Evolutionary conservation across 2,329 filamentous ascomycete genomes (phyloP), one percentile per base, ranked within the genome.

Genomic region (Aspergillus luchuensis): DNA sequence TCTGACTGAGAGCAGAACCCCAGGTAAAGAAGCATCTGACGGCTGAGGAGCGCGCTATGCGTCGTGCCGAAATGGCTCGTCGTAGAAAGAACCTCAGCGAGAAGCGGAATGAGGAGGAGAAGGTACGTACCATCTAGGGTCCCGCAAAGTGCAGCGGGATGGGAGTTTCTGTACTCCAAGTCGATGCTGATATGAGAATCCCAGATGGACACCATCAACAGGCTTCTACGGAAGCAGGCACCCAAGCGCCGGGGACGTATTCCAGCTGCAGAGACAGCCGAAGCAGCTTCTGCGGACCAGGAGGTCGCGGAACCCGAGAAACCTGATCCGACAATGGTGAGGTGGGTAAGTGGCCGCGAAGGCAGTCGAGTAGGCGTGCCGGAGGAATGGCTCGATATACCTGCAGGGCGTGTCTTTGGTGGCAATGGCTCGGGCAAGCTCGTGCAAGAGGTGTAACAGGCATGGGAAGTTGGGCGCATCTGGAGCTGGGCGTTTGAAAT

Each of bases 21-120:
- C 87, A 89, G 76, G 85, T 88, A 72, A 89, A 89, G 76, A 89
- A 91, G 69, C 86, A 89, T 67, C 79, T 91, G 52, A 90, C 89
- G 0, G 88, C 87, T 0, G 89, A 90, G 71, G 89, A 91, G 70
- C 87, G 89, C 70, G 87, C 87, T 50, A 90, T 90, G 85, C 84
- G 89, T 52, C 81, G 89, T 58, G 86, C 87, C 7, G 89, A 91
- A 72, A 91, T 91, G 88, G 89, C 89, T 8, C 80, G 89, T 58
- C 82, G 89, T 56, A 80, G 89, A 62, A 91, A 91, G 78, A 91
- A 91, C 65, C 79, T 91, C 33, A 89, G 86, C 60, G 89, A 91
- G 76, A 90, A 91, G 78, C 84, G 89, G n/a, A 89, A 90, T 58
- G 89, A 91, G 69, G 89, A 91, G 77, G 89, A 91, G 74, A 91